These are phyloP conservation scores for Bolboschoenus planiculmis DNA, from an alignment of 176 grass and related monocot genomes.

Conservation along the genomic window DNA sequence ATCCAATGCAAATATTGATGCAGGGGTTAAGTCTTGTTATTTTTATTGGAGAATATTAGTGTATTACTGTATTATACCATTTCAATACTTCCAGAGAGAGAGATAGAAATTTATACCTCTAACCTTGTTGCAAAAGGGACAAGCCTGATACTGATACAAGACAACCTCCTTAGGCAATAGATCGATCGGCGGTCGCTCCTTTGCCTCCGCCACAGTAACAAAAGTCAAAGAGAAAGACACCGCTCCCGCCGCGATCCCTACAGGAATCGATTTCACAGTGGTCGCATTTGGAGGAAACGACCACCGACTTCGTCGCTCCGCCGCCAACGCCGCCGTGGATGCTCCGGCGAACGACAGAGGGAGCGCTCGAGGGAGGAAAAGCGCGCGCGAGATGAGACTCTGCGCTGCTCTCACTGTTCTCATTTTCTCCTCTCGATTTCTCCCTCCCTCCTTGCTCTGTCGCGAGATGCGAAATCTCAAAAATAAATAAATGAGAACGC, in stretches of 20 bases:
- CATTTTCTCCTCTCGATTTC: slow-evolving; percentile 17
- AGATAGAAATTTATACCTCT: slow-evolving; percentile 45
- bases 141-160: slow-evolving; percentile 93
- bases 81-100: not conserved
- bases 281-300: slow-evolving; percentile 6
- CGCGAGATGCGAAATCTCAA: not conserved
- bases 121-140: slow-evolving; percentile 98
- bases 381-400: slow-evolving; percentile 35
- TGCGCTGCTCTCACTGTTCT: slow-evolving; percentile 37
- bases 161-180: slow-evolving; percentile 62
- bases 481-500: not conserved
- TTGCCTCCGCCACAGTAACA: slow-evolving; percentile 55
- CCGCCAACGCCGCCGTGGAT: not conserved
- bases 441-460: not conserved
- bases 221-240: slow-evolving; percentile 79
- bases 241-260: slow-evolving; percentile 47
- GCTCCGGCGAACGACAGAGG: not conserved
- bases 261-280: slow-evolving; percentile 21
- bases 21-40: not conserved
- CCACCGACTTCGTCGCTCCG: not conserved
- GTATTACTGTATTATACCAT: not conserved
- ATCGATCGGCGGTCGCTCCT: slow-evolving; percentile 48
- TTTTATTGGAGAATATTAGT: not conserved
- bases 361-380: slow-evolving; percentile 24
- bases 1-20: not conserved